Base-by-base conservation (phyloP, 352 stramenopile genomes). In the Lagenidium giganteum region DNA sequence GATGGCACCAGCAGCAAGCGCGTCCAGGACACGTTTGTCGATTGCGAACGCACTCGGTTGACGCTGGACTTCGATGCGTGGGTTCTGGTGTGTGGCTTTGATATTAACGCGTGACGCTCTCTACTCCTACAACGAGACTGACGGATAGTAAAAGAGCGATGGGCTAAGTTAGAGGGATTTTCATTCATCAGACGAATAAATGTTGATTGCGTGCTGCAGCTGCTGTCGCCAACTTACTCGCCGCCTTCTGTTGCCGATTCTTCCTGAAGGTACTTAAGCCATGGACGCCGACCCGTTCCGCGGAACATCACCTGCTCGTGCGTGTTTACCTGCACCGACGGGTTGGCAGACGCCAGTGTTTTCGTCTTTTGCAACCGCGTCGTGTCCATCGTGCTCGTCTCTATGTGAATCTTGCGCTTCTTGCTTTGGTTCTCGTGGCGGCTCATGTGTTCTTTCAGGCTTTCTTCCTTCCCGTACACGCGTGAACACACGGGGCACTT, bases 241-340 rank as follows among this genome's bases (percentile, higher is more conserved):
- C 51, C 51, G 36, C 18, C 50, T 35, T 36, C 39, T 32, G 60
- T 60, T 23, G 64, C 18, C 16, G 32, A 30, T 24, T 57, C 34
- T 31, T 85, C 68, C 11, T 61, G 59, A 27, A 87, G 56, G 30
- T 71, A 67, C 55, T 83, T 62, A 32, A 89, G 67, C 76, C 76
- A 89, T 38, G 66, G 64, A 17, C 74, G 70, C 16, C 73, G 64
- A 6, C 76, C 76, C 32, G 52, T 46, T 21, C 76, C 76, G 5
- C 76, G 70, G 47, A 89, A 89, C 63, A 86, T 83, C 31, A 89
- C 76, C 34, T 70, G 61, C 54, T 89, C 71, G 53, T 89, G 73
- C 38, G 71, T 85, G 47, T 89, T 86, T 37, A 89, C 71, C 44
- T 89, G 76, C 32, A 89, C 76, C 0, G 74, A 87, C 38, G 76